phyloP scores from a whole-genome alignment of 306 rosid species.

The Cucurbita ficifolia region DNA sequence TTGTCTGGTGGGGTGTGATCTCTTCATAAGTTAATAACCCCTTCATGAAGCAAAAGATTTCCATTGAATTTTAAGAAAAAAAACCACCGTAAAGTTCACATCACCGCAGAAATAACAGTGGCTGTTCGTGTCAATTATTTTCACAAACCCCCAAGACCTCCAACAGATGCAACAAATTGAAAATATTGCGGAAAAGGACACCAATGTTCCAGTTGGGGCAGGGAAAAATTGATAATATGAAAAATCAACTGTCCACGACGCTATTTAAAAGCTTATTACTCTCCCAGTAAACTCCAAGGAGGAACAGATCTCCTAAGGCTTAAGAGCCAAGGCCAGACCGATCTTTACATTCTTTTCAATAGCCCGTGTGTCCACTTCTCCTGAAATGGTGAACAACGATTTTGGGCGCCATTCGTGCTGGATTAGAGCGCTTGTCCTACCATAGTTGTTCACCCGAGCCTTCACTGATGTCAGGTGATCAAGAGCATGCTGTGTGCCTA shows the following conservation, averaged over 20 bases:
- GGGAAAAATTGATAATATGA: background rate
- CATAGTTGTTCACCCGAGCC: constrained; percentile 78
- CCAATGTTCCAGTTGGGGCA: background rate
- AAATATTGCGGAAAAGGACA: constrained; percentile 11
- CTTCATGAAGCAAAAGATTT: background rate
- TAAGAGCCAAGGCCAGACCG: constrained; percentile 74
- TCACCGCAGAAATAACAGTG: background rate
- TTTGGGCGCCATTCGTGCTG: constrained; percentile 86
- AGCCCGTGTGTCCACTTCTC: constrained; percentile 76
- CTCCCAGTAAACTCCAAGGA: constrained; percentile 5
- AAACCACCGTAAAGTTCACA: background rate
- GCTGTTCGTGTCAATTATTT: constrained; percentile 42
- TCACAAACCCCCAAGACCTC: constrained; percentile 34
- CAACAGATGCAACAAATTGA: constrained; percentile 29
- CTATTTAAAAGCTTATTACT: background rate
- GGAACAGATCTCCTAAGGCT: constrained; percentile 32
- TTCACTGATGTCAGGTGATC: constrained; percentile 72
- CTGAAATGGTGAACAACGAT: constrained; percentile 62
- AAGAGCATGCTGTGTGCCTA: constrained; percentile 78
- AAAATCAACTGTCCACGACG: background rate
- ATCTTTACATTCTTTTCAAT: constrained; percentile 82
- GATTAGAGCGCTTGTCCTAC: constrained; percentile 64
- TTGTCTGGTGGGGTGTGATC: no score
- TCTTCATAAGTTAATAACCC: no score
- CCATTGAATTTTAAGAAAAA: background rate